A percentile compares a stretch with the other conserved stretches of the same genome.
These are phyloP conservation scores for Phytopythium cucurbitacearum DNA, from an alignment of 352 stramenopile species.

Conservation along the genomic window DNA sequence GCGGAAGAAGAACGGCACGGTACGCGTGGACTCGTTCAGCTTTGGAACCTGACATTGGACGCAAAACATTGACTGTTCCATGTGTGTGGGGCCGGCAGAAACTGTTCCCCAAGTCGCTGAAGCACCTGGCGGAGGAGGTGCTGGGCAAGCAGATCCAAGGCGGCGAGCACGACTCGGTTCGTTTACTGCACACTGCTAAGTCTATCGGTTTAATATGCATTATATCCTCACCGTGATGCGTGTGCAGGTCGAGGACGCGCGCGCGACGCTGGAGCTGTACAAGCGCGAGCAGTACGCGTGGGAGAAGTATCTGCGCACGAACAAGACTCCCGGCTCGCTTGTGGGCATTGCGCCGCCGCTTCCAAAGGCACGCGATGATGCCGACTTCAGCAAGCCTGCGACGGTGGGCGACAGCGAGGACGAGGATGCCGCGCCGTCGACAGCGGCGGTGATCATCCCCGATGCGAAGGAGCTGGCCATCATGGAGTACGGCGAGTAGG, in stretches of 20 bases:
- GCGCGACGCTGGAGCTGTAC: conserved; percentile 71
- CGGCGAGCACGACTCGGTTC: conserved; percentile 86
- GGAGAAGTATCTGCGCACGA: conserved; percentile 79
- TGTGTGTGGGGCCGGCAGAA: conserved; percentile 35
- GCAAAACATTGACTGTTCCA: background rate
- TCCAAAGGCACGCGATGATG: conserved; percentile 20
- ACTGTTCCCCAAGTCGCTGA: conserved; percentile 81
- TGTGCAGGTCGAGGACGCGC: conserved; percentile 71
- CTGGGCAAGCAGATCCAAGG: conserved; percentile 64
- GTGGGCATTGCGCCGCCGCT: conserved; percentile 47
- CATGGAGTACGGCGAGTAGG: conserved; percentile 74
- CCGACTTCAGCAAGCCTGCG: conserved; percentile 12
- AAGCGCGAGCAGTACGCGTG: conserved; percentile 80
- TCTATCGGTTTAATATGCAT: background rate
- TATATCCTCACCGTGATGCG: background rate
- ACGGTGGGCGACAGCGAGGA: conserved; percentile 30
- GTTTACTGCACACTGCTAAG: conserved; percentile 6
- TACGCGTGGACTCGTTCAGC: conserved; percentile 18
- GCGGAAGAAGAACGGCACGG: conserved; percentile 78
- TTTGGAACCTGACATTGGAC: background rate
- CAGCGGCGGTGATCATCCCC: conserved; percentile 25
- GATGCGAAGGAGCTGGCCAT: conserved; percentile 67
- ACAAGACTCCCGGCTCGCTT: conserved; percentile 47
- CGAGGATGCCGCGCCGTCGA: conserved; percentile 20
- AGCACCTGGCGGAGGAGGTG: conserved; percentile 68